Base-by-base conservation (phyloP, 345 rosid genomes). In the Bruguiera sexangula region DNA sequence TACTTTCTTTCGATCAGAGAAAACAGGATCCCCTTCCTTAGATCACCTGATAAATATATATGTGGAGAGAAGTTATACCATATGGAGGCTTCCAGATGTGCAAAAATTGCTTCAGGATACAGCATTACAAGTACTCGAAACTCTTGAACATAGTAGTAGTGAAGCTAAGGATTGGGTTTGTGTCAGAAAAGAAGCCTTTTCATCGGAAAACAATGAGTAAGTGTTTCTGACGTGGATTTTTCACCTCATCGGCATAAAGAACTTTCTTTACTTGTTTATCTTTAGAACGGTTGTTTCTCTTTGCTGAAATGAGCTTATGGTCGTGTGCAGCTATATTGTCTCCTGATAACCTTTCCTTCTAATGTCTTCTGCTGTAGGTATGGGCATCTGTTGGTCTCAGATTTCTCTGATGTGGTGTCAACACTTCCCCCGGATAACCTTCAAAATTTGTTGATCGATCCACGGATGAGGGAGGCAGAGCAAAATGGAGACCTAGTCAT, bases 11-110 rank as follows among this genome's bases (percentile, higher is more conserved):
- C 65, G 72, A 62, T 82, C 86, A 57, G 96, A 86, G 70, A 67
- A 92, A 74, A 76, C 87, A 26, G 87, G 84, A 75, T 82, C 85
- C 67, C 88, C 85, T 9, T 87, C 98, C 6, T 62, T 88, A 74
- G 95, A 92, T 82, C 96, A 93, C 77, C 83, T 93, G 69, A 80
- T 86, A 66, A 88, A 69, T 74, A 83, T 92, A 66, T 92, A 92
- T 66, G 88, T 88, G 0, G 98, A 87, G 79, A 87, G 91, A 82
- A 90, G 82, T 76, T 87, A 92, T 74, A 81, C 90, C 37, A 71
- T 92, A 67, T 92, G 95, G 95, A 88, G 98, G 80, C 92, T 90
- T 80, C 96, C 98, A 6, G 98, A 85, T 74, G 76, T 90, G 48
- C 96, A 92, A 75, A 92, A 84, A 54, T 78, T 92, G 69, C 88